phyloP scores from a whole-genome alignment of 805 yeast genomes.

The Ogataea ramenticola region DNA sequence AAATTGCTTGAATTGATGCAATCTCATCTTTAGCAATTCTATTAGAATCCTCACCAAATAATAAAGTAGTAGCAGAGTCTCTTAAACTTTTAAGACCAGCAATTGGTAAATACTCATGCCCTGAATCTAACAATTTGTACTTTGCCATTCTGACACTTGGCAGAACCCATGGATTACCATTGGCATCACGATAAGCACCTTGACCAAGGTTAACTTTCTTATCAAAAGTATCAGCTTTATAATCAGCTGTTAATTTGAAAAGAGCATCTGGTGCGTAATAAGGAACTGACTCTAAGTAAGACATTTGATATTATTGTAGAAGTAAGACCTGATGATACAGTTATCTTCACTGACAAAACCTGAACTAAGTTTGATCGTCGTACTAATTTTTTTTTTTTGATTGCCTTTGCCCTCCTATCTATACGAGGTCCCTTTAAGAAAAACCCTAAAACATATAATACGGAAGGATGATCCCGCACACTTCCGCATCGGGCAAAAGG shows the following conservation, averaged over 20 bases:
- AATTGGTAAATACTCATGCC: conserved; percentile 75
- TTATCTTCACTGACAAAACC: too few species aligned
- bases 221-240: conserved; percentile 48
- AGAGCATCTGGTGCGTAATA: conserved; percentile 44
- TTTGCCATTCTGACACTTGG: conserved; percentile 50
- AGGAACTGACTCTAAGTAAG: conserved; percentile 13
- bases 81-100: conserved; percentile 61
- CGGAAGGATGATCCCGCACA: too few species aligned
- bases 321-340: neutral
- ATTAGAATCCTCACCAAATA: conserved; percentile 32
- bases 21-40: conserved; percentile 17
- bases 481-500: too few species aligned
- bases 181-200: conserved; percentile 80
- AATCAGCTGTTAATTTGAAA: conserved; percentile 40
- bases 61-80: conserved; percentile 37
- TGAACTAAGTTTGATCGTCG: too few species aligned
- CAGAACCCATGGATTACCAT: conserved; percentile 74
- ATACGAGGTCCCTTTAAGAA: too few species aligned
- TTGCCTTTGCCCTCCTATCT: too few species aligned
- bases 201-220: conserved; percentile 50
- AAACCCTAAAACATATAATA: too few species aligned
- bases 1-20: conserved; percentile 38
- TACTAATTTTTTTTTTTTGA: too few species aligned
- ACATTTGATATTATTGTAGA: neutral
- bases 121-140: conserved; percentile 19